These are phyloP conservation scores for Austroboletus rostrupii DNA, from an alignment of 1,284 basidiomycete genomes.

Conservation along the genomic window DNA sequence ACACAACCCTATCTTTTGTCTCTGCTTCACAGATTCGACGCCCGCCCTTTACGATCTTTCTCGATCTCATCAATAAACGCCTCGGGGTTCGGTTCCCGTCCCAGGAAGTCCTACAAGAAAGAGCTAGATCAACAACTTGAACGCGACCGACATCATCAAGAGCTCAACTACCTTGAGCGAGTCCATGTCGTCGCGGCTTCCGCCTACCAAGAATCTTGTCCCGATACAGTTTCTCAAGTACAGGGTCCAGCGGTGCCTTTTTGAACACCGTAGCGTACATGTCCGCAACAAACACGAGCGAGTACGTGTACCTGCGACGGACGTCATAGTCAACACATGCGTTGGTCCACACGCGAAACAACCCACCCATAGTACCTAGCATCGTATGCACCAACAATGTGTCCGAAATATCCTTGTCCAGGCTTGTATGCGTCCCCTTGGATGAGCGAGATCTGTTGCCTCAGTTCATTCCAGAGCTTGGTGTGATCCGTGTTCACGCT, in stretches of 20 bases:
- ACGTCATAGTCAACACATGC: too few species aligned
- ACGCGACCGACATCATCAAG: not conserved
- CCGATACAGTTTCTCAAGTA: conserved; percentile 49
- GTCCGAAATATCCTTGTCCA: conserved; percentile 46
- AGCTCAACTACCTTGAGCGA: conserved; percentile 43
- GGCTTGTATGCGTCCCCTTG: conserved; percentile 50
- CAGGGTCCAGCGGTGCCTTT: conserved; percentile 65
- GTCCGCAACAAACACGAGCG: conserved; percentile 33
- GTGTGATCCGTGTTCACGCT: conserved; percentile 54
- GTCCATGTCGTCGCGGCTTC: conserved; percentile 54
- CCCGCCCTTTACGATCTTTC: not conserved
- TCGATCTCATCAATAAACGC: conserved; percentile 39
- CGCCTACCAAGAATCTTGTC: conserved; percentile 52
- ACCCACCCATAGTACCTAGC: conserved; percentile 73
- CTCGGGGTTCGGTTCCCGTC: conserved; percentile 69
- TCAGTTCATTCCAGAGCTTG: conserved; percentile 68
- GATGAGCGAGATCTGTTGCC: conserved; percentile 65
- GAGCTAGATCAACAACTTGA: not conserved
- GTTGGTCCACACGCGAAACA: too few species aligned
- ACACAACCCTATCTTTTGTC: too few species aligned
- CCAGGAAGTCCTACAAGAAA: conserved; percentile 59
- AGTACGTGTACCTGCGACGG: conserved; percentile 31
- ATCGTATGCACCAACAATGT: conserved; percentile 42
- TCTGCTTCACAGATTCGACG: conserved; percentile 9
- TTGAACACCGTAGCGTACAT: conserved; percentile 52